Base-by-base conservation (phyloP, 2,329 filamentous ascomycete species). In the Aspergillus viridinutans region DNA sequence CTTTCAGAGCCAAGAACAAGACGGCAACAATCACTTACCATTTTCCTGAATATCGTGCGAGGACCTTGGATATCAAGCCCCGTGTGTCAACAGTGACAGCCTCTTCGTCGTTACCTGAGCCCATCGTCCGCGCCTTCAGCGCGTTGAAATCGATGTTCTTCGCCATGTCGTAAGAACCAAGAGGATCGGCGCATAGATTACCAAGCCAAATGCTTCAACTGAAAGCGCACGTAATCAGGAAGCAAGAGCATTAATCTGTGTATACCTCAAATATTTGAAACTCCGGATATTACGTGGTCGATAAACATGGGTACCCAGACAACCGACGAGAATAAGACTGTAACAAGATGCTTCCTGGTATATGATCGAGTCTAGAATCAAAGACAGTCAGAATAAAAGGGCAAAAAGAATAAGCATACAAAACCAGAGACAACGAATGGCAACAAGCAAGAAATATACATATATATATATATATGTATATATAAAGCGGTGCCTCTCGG, bases 21-120 rank as follows among this genome's bases (percentile, higher is more conserved):
- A 50, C 12, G 3, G 32, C 17, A 25, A 10, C 23, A 17, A 25
- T 1, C 8, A 84, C 89, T 5, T 85, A 92, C 88, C 93, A 97
- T 79, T 99, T 95, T 67, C 94, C 93, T 2, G 92, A 96, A 72
- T 99, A 99, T 69, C 94, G 84, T 9, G 94, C 94, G 51, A 99
- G 83, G 10, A 99, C 93, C 76, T 99, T 99, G 78, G 97, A 95
- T 71, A 99, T 99, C 66, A 99, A 77, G 47, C 94, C 94, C 69
- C 95, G 84, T 50, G 94, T 99, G 71, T 99, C 96, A 69, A 99
- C 94, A 0, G 94, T 99, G 56, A 99, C 94, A 45, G 94, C 94
- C 75, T 97, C 94, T 74, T 97, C 94, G 66, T 96, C 91, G 59
- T 92, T 89, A 63, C 90, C 90, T 56, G 90, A 88, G 56, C 84